Evolutionary conservation across 2,329 filamentous ascomycete species (phyloP), one percentile per base, ranked within the genome.

Genomic region (Plenodomus tracheiphilus): DNA sequence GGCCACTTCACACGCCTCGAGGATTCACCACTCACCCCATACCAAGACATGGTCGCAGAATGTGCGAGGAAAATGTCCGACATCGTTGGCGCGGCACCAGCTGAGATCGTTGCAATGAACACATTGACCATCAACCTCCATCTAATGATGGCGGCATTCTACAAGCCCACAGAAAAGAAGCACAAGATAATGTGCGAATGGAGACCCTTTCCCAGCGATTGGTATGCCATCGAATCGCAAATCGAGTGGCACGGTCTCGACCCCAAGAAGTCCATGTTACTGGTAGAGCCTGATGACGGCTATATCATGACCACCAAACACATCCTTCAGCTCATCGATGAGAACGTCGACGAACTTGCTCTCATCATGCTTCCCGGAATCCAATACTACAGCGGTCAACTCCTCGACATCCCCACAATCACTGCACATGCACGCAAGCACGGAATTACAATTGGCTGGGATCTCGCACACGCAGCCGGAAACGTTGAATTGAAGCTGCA

Each of bases 331-430:
- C 77, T 83, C 8, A 95, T 96, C 55, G 86, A 91, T 56, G 75
- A 85, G 49, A 85, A 96, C 62, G 87, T 86, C 32, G 78, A 84
- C 1, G 81, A 83, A 13, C 84, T 89, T 0, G 89, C 91, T 2
- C 72, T 96, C 10, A 74, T 96, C 1, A 80, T 96, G 8, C 83
- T 96, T 0, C 89, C 91, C 0, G 91, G 89, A 4, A 87, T 96
- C 36, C 91, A 96, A 69, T 96, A 91, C 76, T 96, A 95, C 74
- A 92, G 87, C 1, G 91, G 91, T 43, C 91, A 96, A 70, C 82
- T 89, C 40, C 88, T 96, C 58, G 89, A 96, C 69, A 92, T 96
- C 2, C 74, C 82, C 22, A 80, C 74, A 38, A 96, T 96, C 70
- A 96, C 91, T 1, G 79, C 80, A 2, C 81, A 92, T 71, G 91